Evolutionary conservation across 2,329 filamentous ascomycete species (phyloP), one percentile per base, ranked within the genome.

Genomic region (Stenocarpella maydis): DNA sequence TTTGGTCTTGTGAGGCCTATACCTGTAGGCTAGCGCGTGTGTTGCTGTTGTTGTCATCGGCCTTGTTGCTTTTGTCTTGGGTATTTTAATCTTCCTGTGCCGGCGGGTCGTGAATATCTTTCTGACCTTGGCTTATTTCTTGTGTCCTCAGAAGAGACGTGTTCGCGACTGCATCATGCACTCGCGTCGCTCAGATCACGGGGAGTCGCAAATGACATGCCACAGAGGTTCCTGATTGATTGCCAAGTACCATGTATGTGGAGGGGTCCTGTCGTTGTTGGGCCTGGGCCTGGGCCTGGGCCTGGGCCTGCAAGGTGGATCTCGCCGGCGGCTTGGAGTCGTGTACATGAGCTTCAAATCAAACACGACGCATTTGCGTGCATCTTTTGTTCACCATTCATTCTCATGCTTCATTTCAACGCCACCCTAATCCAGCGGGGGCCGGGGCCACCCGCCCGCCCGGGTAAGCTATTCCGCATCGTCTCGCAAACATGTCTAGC

Each of bases 361-460:
- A 58, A 58, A 67, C 65, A 67, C 53, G 52, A 58, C 65, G 52
- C 43, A 58, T 58, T 31, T 67, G 37, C 37, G 52, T 67, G 41
- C 65, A 41, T 58, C 41, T 58, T 21, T 58, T 17, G 31, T 34
- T 34, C 9, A 4, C 9, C 31, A 4, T 17, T 8, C 15, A 14
- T 26, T 41, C 65, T 67, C 52, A 58, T 67, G 41, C 45, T 49
- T 65, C 47, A 63, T 63, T 49, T 63, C 58, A 63, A 58, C 34
- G 45, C 65, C 49, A 39, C 52, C 65, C 65, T 47, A 39, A 47
- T 67, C 31, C 52, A 67, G 52, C 65, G 52, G 65, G 52, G 54
- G 37, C 52, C 65, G 53, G 65, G 65, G 65, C 31, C 52, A 41
- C 52, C 65, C 65, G 52, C 45, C 65, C 41, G 65, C 53, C 65